Percentiles rank a stretch among this genome's conserved stretches.
Evolutionary conservation across 352 stramenopile genomes (phyloP).

Genomic region (Blastocystis sp.): DNA sequence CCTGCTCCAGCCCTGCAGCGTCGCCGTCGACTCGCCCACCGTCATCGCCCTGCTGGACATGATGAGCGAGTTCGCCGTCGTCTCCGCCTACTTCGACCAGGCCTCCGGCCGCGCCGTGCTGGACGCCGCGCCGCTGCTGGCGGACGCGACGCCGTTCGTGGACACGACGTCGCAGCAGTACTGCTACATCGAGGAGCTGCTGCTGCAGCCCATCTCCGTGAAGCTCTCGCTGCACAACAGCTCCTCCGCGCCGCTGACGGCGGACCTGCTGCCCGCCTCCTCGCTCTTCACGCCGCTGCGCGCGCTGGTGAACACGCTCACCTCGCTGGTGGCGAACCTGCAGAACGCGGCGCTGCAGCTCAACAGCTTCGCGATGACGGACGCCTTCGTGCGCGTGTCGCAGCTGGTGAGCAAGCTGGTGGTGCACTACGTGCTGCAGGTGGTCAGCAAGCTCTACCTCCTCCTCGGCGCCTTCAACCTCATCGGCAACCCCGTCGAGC

Average conservation of each 20-base stretch:
- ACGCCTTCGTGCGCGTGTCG: constrained; percentile 22
- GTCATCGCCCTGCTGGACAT: constrained; percentile 24
- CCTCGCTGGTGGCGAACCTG: constrained; percentile 52
- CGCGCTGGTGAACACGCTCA: constrained; percentile 52
- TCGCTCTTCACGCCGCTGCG: constrained; percentile 47
- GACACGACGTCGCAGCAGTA: constrained; percentile 19
- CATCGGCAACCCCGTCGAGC: constrained; percentile 55
- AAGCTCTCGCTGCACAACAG: constrained; percentile 44
- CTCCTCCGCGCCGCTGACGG: constrained; percentile 33
- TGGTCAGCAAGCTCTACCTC: constrained; percentile 57
- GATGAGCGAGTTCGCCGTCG: constrained; percentile 5
- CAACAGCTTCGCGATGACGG: constrained; percentile 14
- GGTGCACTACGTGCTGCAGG: constrained; percentile 23
- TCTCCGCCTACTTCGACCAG: constrained; percentile 8
- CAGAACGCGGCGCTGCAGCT: constrained; percentile 52
- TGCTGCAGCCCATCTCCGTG: constrained; percentile 61
- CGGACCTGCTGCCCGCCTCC: constrained; percentile 42
- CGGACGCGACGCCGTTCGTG: background rate
- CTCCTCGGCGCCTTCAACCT: constrained; percentile 54
- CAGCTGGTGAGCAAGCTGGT: constrained; percentile 39
- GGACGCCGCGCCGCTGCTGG: background rate
- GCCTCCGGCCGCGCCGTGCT: constrained; percentile 14
- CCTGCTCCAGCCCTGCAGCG: constrained; percentile 34
- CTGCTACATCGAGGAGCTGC: constrained; percentile 49
- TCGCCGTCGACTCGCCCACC: constrained; percentile 16